phyloP scores from a whole-genome alignment of 345 rosid species.

The Microthlaspi erraticum region DNA sequence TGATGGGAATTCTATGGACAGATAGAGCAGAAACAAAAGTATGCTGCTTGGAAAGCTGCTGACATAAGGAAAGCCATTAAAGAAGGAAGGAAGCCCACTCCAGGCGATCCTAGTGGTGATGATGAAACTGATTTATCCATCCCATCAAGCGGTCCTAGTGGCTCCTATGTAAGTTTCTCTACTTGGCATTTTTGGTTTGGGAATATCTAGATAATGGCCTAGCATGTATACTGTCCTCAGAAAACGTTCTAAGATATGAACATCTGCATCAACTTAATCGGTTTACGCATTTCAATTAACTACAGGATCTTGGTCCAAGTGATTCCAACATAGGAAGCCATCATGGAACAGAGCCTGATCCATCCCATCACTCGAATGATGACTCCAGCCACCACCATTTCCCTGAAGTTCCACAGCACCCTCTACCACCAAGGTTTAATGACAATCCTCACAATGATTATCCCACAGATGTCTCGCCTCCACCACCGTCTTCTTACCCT shows the following conservation, averaged over 20 bases:
- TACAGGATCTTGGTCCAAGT: slow-evolving; percentile 65
- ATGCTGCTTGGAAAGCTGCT: slow-evolving; percentile 85
- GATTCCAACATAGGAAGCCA: slow-evolving; percentile 52
- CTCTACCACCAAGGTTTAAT: slow-evolving; percentile 55
- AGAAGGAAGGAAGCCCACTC: slow-evolving; percentile 90
- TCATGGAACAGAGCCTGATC: slow-evolving; percentile 53
- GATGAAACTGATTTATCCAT: slow-evolving; percentile 67
- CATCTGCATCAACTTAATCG: slow-evolving; percentile 20
- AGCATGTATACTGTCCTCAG: not conserved
- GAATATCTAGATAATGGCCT: slow-evolving; percentile 16
- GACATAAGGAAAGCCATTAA: slow-evolving; percentile 95
- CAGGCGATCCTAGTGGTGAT: slow-evolving; percentile 80
- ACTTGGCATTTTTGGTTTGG: slow-evolving; percentile 12
- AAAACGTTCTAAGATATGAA: slow-evolving; percentile 4
- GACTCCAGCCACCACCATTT: slow-evolving; percentile 55
- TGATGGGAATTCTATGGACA: slow-evolving; percentile 23
- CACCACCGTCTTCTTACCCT: slow-evolving; percentile 63
- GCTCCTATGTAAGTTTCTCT: slow-evolving; percentile 42
- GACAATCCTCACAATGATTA: slow-evolving; percentile 47
- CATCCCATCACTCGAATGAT: slow-evolving; percentile 56
- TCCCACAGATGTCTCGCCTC: slow-evolving; percentile 51
- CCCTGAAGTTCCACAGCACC: slow-evolving; percentile 51
- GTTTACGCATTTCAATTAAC: slow-evolving; percentile 23
- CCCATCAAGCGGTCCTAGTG: slow-evolving; percentile 53
- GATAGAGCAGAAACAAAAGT: slow-evolving; percentile 84